These are phyloP conservation scores for Colletotrichum australisinense DNA, from an alignment of 2,329 filamentous ascomycete species.

Conservation along the genomic window DNA sequence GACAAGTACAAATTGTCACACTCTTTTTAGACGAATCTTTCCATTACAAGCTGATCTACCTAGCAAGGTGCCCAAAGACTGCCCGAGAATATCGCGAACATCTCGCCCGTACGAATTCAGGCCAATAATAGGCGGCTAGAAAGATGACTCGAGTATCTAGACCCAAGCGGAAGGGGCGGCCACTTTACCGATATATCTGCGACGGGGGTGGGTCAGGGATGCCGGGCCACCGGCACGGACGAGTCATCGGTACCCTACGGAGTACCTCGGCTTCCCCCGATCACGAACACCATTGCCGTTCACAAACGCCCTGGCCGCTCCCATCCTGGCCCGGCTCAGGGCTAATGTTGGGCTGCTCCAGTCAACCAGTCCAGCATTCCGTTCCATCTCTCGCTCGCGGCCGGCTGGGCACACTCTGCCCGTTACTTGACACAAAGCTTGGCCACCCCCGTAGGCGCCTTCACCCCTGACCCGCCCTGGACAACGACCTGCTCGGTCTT, in stretches of 20 bases:
- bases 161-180: not conserved
- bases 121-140: not conserved
- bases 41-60: not conserved
- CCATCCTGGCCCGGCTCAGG: not conserved
- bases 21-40: not conserved
- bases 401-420: not conserved
- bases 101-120: not conserved
- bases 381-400: not conserved
- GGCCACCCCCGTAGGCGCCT: slow-evolving; percentile 3
- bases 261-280: slow-evolving; percentile 5
- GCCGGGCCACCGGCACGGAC: slow-evolving; percentile 19
- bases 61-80: not conserved
- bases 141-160: not conserved
- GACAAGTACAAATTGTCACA: not conserved
- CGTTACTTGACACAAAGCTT: slow-evolving; percentile 24
- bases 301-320: not conserved
- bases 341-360: not conserved
- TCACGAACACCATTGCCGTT: not conserved
- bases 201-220: slow-evolving; percentile 12
- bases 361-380: not conserved
- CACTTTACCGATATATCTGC: slow-evolving; percentile 18
- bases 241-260: not conserved
- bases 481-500: not conserved
- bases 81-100: too few relatives aligned
- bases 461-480: slow-evolving; percentile 1